Percentiles rank a stretch among this genome's conserved stretches.
phyloP scores from a whole-genome alignment of 768 basidiomycete genomes.

The Termitomyces eurrhizus region DNA sequence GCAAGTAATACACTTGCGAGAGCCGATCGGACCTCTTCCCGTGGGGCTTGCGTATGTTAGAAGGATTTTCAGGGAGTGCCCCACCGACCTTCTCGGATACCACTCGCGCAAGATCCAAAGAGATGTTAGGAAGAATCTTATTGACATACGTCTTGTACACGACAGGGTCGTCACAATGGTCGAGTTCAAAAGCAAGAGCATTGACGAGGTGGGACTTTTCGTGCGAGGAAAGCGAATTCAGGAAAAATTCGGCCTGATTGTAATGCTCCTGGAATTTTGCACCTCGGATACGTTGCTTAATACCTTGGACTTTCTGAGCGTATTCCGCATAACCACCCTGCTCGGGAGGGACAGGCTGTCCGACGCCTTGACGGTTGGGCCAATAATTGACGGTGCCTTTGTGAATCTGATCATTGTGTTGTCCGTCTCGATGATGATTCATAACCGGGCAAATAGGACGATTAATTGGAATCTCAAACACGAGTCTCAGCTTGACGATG shows the following conservation, averaged over 20 bases:
- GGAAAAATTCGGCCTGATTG: slow-evolving; percentile 75
- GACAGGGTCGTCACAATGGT: slow-evolving; percentile 72
- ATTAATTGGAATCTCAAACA: slow-evolving; percentile 73
- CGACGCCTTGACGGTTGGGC: slow-evolving; percentile 66
- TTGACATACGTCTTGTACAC: slow-evolving; percentile 65
- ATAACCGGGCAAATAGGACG: slow-evolving; percentile 72
- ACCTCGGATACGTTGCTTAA: slow-evolving; percentile 60
- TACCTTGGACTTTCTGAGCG: slow-evolving; percentile 45
- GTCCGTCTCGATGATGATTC: slow-evolving; percentile 65
- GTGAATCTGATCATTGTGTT: slow-evolving; percentile 51
- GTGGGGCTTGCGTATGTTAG: slow-evolving; percentile 42
- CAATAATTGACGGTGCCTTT: slow-evolving; percentile 70
- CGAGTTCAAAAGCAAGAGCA: slow-evolving; percentile 80
- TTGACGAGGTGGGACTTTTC: slow-evolving; percentile 71
- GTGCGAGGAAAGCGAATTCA: slow-evolving; percentile 66
- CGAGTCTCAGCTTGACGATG: not conserved
- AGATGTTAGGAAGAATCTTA: slow-evolving; percentile 65
- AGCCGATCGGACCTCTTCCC: slow-evolving; percentile 52
- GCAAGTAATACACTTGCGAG: slow-evolving; percentile 54
- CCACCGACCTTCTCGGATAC: slow-evolving; percentile 68
- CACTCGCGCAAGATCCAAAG: slow-evolving; percentile 64
- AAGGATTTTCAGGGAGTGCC: slow-evolving; percentile 46
- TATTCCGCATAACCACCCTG: slow-evolving; percentile 61
- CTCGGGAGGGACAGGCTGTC: slow-evolving; percentile 40
- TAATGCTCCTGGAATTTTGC: slow-evolving; percentile 77